These are phyloP conservation scores for Hypoxylon fragiforme DNA, from an alignment of 495 filamentous ascomycete species.

Conservation along the genomic window DNA sequence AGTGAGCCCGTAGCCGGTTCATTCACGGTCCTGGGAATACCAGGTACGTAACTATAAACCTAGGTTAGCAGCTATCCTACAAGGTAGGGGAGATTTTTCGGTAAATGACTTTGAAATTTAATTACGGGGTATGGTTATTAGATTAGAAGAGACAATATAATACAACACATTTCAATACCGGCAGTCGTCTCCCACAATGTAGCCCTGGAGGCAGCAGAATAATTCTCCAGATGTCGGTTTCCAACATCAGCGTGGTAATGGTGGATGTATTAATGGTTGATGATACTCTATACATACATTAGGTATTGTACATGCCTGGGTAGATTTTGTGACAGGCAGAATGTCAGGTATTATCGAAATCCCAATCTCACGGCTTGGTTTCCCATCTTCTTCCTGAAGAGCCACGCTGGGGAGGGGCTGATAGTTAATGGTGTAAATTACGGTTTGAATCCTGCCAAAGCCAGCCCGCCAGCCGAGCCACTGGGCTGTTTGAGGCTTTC, in stretches of 20 bases:
- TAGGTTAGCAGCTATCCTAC: neutral
- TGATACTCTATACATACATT: no score
- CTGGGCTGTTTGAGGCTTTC: neutral
- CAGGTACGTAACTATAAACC: no score
- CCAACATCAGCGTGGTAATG: constrained; percentile 13
- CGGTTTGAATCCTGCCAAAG: constrained; percentile 6
- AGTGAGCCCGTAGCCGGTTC: constrained; percentile 31
- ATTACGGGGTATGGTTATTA: constrained; percentile 19
- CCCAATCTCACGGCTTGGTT: no score
- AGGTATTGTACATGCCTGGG: no score
- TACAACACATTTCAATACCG: constrained; percentile 7
- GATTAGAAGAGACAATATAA: constrained; percentile 18
- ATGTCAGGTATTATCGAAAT: no score
- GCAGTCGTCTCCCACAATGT: no score
- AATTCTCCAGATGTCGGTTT: no score
- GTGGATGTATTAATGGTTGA: constrained; percentile 25
- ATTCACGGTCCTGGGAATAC: constrained; percentile 21
- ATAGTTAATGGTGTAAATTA: constrained; percentile 25
- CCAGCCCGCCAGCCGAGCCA: constrained; percentile 18
- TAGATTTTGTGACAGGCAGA: no score
- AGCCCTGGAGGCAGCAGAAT: no score
- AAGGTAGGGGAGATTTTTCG: neutral
- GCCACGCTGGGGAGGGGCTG: constrained; percentile 12
- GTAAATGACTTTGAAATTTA: constrained; percentile 3
- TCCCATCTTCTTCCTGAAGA: constrained; percentile 17